Evolutionary conservation across 768 basidiomycete species (phyloP).

Genomic region (Pleurotus djamor): DNA sequence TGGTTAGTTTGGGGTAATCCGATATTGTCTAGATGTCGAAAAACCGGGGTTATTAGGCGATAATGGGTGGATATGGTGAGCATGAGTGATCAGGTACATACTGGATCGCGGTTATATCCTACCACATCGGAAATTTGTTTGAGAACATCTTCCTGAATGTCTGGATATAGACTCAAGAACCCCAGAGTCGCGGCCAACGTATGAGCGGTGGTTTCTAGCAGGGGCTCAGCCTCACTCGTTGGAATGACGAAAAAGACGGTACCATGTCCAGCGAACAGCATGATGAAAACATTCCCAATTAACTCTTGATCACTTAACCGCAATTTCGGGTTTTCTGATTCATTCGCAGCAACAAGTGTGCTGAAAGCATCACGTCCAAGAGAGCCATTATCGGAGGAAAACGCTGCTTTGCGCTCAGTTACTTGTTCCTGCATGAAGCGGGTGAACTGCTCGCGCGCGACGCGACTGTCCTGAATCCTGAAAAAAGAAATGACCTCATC

Average conservation of each 20-base stretch:
- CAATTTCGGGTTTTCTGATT: constrained; percentile 35
- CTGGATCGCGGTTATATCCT: constrained; percentile 23
- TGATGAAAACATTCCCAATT: constrained; percentile 49
- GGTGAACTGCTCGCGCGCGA: constrained; percentile 26
- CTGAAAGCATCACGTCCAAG: constrained; percentile 33
- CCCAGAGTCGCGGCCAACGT: constrained; percentile 45
- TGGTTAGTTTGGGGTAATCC: constrained; percentile 37
- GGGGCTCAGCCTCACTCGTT: not conserved
- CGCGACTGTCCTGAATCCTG: constrained; percentile 23
- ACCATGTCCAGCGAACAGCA: constrained; percentile 61
- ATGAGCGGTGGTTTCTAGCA: constrained; percentile 48
- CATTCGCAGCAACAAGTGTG: constrained; percentile 42
- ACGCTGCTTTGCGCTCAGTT: constrained; percentile 25
- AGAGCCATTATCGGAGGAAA: constrained; percentile 12
- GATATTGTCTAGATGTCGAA: constrained; percentile 27
- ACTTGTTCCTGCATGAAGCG: constrained; percentile 38
- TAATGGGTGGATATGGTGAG: no score
- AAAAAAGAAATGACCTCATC: not conserved
- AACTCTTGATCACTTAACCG: constrained; percentile 38
- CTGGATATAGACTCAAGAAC: constrained; percentile 40
- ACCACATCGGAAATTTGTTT: constrained; percentile 40
- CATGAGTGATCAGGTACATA: no score
- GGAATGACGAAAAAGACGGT: no score
- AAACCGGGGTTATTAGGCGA: no score
- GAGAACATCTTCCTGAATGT: constrained; percentile 47